Conservation (phyloP, 257 asterid species). For the Gentiana dahurica region DNA sequence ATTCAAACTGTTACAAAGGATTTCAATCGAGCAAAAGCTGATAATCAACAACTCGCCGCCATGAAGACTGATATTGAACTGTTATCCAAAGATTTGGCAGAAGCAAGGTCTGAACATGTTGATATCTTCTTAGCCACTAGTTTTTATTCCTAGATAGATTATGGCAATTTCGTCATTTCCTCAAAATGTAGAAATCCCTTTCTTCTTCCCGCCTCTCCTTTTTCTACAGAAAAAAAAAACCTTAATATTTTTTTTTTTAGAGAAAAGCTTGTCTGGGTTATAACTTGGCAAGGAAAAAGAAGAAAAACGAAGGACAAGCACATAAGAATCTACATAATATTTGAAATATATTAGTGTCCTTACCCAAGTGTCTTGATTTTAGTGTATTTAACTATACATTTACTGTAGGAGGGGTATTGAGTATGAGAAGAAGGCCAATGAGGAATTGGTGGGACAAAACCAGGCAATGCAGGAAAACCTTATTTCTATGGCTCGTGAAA, state of each 20-base stretch:
- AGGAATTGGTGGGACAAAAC: slow-evolving; percentile 62
- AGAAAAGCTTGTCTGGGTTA: neutral
- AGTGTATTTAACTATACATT: slow-evolving; percentile 3
- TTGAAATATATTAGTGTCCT: no score
- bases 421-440: slow-evolving; percentile 72
- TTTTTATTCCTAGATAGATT: neutral
- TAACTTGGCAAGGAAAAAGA: neutral
- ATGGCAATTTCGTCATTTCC: neutral
- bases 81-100: slow-evolving; percentile 57
- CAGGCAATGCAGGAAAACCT: slow-evolving; percentile 66
- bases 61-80: slow-evolving; percentile 64
- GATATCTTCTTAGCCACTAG: neutral
- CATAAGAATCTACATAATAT: no score
- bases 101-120: slow-evolving; percentile 48
- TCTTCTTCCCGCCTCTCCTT: neutral
- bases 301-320: neutral
- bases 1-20: slow-evolving; percentile 60
- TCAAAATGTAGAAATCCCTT: neutral
- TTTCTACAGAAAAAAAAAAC: no score
- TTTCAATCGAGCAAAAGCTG: slow-evolving; percentile 37
- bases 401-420: slow-evolving; percentile 52
- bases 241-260: no score
- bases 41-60: slow-evolving; percentile 48
- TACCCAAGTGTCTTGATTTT: slow-evolving; percentile 2
- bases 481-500: slow-evolving; percentile 80